A percentile compares a stretch with the other conserved stretches of the same genome.
phyloP scores from a whole-genome alignment of 176 grass and related monocot genomes.

The Lolium perenne region DNA sequence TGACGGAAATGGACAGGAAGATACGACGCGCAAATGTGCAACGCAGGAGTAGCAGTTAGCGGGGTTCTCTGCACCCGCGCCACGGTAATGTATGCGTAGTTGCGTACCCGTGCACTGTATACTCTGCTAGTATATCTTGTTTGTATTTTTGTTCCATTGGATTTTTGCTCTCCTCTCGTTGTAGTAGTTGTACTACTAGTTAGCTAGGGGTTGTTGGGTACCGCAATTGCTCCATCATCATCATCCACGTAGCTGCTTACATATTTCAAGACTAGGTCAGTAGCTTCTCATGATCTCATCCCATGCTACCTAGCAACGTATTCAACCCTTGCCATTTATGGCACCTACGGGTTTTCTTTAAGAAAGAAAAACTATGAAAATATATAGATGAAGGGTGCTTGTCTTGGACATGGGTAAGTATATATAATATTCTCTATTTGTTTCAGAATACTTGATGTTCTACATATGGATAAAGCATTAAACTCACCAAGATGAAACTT shows the following conservation, averaged over 20 bases:
- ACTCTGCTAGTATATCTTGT: conserved; percentile 4
- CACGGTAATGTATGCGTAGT: conserved; percentile 42
- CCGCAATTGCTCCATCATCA: conserved; percentile 4
- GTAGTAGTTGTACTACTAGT: background rate
- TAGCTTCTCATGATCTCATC: conserved; percentile 18
- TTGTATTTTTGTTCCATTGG: conserved; percentile 46
- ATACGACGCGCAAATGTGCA: conserved; percentile 46
- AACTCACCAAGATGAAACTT: background rate
- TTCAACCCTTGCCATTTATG: conserved; percentile 5
- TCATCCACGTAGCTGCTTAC: background rate
- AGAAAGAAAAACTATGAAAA: background rate
- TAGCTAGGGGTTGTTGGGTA: conserved; percentile 26
- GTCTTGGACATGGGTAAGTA: background rate
- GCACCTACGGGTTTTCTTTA: background rate
- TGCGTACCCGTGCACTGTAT: conserved; percentile 37
- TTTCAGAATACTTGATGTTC: background rate
- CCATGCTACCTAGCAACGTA: conserved; percentile 15
- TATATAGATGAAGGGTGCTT: background rate
- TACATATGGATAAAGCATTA: background rate
- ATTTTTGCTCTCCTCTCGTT: conserved; percentile 7
- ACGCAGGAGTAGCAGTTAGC: background rate
- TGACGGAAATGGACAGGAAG: conserved; percentile 42
- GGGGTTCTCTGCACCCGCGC: conserved; percentile 45
- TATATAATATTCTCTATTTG: background rate
- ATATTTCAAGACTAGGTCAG: background rate